Evolutionary conservation across 208 protist species (phyloP).

Genomic region (Leishmania mexicana): DNA sequence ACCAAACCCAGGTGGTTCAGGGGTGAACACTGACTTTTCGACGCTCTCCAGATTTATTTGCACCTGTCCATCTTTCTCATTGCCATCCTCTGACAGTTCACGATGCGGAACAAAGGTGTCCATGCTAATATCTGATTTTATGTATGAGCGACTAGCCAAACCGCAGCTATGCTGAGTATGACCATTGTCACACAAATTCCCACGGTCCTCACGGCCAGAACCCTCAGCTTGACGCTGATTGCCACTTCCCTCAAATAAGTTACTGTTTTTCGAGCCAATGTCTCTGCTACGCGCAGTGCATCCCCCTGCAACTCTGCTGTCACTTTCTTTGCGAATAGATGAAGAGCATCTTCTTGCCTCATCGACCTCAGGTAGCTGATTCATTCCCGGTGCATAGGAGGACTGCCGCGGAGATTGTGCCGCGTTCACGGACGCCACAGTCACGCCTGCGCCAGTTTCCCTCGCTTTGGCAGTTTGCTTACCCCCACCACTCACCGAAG

Average conservation of each 20-base stretch:
- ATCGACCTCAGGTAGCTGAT: not conserved
- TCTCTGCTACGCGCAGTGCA: constrained; percentile 11
- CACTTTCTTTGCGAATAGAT: not conserved
- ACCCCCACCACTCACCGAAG: not conserved
- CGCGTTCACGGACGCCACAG: not conserved
- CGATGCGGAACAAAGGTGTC: not conserved
- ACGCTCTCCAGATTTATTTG: not conserved
- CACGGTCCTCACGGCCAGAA: not conserved
- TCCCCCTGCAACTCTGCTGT: not conserved
- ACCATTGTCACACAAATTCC: not conserved
- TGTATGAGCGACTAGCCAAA: not conserved
- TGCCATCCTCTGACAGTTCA: not conserved
- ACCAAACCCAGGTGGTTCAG: not conserved
- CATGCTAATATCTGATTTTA: not conserved
- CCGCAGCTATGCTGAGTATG: not conserved
- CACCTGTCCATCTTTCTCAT: not conserved
- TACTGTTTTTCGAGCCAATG: not conserved
- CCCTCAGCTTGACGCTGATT: not conserved
- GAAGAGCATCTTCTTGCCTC: not conserved
- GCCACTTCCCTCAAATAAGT: not conserved
- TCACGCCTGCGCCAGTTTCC: not conserved
- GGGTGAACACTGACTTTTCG: not conserved
- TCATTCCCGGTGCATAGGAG: constrained; percentile 1
- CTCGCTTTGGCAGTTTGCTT: not conserved
- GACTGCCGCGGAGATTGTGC: not conserved